Conservation (phyloP, 352 stramenopile species). For the Globisporangium radiosum region DNA sequence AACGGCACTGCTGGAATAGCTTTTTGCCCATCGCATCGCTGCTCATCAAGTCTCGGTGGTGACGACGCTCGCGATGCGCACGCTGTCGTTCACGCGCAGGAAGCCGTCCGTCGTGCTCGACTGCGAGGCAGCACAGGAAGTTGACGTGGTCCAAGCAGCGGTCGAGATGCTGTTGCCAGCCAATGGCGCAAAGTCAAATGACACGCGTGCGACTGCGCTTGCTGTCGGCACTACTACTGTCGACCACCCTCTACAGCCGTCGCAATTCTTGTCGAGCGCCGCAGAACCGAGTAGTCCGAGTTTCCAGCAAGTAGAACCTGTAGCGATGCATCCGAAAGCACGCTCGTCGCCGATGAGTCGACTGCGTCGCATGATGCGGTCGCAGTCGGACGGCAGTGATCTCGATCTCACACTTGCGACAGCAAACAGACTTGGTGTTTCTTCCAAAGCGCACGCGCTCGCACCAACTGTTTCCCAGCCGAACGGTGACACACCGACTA, state of each 20-base stretch:
- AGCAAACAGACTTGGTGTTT: constrained; percentile 1
- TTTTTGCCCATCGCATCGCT: too few species aligned
- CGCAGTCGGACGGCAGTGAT: constrained; percentile 21
- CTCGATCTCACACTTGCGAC: background rate
- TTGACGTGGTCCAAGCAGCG: too few species aligned
- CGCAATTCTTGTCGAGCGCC: background rate
- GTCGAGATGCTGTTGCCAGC: too few species aligned
- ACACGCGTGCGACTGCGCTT: background rate
- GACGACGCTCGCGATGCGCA: constrained; percentile 1
- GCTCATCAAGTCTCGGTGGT: background rate
- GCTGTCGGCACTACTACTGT: background rate
- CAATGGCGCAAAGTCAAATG: background rate
- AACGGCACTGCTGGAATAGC: too few species aligned
- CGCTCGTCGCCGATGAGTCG: constrained; percentile 15
- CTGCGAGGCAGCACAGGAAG: too few species aligned
- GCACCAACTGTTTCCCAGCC: too few species aligned
- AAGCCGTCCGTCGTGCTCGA: background rate
- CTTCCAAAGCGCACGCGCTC: background rate
- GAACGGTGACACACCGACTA: too few species aligned
- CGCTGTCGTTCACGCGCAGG: constrained; percentile 9
- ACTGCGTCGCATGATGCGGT: constrained; percentile 19
- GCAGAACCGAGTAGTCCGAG: constrained; percentile 1
- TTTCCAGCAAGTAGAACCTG: background rate
- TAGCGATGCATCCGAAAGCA: background rate
- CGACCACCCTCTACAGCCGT: too few species aligned